A percentile compares a stretch with the other conserved stretches of the same genome.
phyloP scores from a whole-genome alignment of 2,329 filamentous ascomycete species.

The Aspergillus fructus region DNA sequence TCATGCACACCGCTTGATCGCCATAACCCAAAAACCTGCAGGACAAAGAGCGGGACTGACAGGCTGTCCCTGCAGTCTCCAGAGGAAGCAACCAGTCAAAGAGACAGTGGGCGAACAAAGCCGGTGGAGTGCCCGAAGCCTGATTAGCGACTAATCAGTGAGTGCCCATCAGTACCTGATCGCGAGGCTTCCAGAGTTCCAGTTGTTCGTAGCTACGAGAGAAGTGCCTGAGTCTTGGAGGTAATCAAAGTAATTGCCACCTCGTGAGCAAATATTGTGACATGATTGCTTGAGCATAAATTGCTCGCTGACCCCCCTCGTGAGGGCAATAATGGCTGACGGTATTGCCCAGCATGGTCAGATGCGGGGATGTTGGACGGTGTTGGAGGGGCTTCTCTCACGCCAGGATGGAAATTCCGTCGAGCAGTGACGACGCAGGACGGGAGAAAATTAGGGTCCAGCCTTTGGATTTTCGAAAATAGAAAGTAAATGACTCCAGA shows the following conservation, averaged over 20 bases:
- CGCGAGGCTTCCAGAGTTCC: neutral
- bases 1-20: slow-evolving; percentile 7
- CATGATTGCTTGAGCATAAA: neutral
- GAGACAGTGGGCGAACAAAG: neutral
- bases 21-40: neutral
- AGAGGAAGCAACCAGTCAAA: neutral
- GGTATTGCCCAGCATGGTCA: neutral
- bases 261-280: neutral
- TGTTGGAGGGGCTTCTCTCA: neutral
- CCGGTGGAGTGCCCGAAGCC: slow-evolving; percentile 1
- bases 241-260: neutral
- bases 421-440: neutral
- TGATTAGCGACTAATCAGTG: slow-evolving; percentile 3
- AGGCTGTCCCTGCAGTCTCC: slow-evolving; percentile 9
- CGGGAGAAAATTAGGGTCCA: neutral
- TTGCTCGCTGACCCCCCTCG: neutral
- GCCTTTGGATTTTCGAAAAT: slow-evolving; percentile 6
- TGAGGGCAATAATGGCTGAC: neutral
- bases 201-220: too few relatives aligned
- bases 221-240: neutral
- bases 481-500: neutral
- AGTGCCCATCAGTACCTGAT: slow-evolving; percentile 5
- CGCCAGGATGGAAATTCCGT: neutral
- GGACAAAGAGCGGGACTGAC: slow-evolving; percentile 3
- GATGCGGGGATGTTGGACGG: slow-evolving; percentile 5